A percentile compares a stretch with the other conserved stretches of the same genome.
phyloP scores from a whole-genome alignment of 768 basidiomycete genomes.

The Xanthoconium stramineum region DNA sequence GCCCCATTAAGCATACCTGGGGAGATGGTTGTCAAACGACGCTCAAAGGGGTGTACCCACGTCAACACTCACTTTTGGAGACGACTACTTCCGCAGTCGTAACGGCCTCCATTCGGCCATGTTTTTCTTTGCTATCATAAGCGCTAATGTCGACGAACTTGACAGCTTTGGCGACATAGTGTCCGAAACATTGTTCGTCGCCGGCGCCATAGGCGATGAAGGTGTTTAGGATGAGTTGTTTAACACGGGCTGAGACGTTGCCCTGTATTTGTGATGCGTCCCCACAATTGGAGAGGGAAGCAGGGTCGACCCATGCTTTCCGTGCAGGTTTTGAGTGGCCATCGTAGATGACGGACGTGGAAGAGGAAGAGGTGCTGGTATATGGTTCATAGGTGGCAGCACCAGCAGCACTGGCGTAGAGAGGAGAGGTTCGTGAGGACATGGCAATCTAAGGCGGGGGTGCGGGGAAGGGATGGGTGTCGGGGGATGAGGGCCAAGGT shows the following conservation, averaged over 20 bases:
- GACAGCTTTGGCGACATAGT: conserved; percentile 56
- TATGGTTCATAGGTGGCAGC: conserved; percentile 29
- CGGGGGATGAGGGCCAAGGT: conserved; percentile 8
- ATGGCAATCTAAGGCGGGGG: conserved; percentile 10
- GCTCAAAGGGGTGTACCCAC: background rate
- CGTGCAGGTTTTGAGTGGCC: conserved; percentile 19
- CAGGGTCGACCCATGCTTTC: conserved; percentile 64
- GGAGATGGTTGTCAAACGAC: conserved; percentile 2
- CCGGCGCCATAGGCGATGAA: conserved; percentile 72
- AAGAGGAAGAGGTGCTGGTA: conserved; percentile 14
- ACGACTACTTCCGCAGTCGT: conserved; percentile 63
- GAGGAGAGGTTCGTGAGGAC: conserved; percentile 26
- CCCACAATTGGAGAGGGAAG: conserved; percentile 54
- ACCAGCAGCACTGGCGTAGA: conserved; percentile 27
- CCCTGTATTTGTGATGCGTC: conserved; percentile 58
- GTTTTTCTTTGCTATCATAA: conserved; percentile 42
- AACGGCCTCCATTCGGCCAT: conserved; percentile 55
- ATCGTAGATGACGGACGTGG: conserved; percentile 28
- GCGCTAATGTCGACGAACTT: conserved; percentile 59
- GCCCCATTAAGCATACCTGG: conserved; percentile 74
- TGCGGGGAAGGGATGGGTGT: conserved; percentile 2
- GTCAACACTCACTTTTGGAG: conserved; percentile 48
- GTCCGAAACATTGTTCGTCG: conserved; percentile 56
- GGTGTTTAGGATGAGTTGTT: conserved; percentile 65
- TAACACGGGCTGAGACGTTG: conserved; percentile 59